phyloP scores from a whole-genome alignment of 331 rosid genomes.

The Stylosanthes scabra region DNA sequence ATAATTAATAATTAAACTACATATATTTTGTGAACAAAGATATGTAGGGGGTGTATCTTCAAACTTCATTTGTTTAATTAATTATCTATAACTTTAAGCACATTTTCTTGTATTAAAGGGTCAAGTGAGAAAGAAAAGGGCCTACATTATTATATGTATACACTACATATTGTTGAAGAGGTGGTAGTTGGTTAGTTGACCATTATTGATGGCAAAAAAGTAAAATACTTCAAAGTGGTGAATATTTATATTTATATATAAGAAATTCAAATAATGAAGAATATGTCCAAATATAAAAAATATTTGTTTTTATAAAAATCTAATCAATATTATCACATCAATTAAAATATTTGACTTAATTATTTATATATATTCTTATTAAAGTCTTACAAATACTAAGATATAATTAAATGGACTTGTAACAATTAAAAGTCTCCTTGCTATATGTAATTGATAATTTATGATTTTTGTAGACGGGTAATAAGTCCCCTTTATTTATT shows the following conservation, averaged over 20 bases:
- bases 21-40: not conserved
- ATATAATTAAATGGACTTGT: too few relatives aligned
- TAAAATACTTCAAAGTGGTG: constrained; percentile 7
- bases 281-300: not conserved
- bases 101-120: constrained; percentile 5
- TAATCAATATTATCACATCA: too few relatives aligned
- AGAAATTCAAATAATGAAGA: not conserved
- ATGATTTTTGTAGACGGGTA: constrained; percentile 23
- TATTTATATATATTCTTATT: too few relatives aligned
- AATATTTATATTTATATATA: not conserved
- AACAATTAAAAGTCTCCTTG: constrained; percentile 13
- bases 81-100: not conserved
- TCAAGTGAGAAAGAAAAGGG: too few relatives aligned
- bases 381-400: too few relatives aligned
- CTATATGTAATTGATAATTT: not conserved
- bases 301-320: too few relatives aligned
- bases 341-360: too few relatives aligned
- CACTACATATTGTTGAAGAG: constrained; percentile 8
- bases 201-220: not conserved
- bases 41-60: not conserved
- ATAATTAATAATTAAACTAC: not conserved
- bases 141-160: not conserved
- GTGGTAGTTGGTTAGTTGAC: constrained; percentile 40
- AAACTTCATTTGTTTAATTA: constrained; percentile 3
- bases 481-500: constrained; percentile 19